phyloP scores from a whole-genome alignment of 2,329 filamentous ascomycete genomes.

The Ceratocystis papillata region DNA sequence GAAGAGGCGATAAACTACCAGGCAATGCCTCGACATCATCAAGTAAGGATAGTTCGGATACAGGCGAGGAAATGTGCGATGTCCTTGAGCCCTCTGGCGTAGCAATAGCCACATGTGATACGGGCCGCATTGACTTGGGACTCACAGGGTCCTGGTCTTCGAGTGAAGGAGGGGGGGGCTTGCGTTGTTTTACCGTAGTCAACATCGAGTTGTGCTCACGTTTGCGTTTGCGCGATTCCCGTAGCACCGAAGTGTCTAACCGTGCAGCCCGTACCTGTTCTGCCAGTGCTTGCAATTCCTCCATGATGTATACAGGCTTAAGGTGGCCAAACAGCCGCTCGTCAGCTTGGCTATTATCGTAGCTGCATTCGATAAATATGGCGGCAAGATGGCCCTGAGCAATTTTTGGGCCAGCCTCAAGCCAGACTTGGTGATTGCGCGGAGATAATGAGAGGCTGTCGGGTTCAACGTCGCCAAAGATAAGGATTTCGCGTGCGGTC shows the following conservation, averaged over 20 bases:
- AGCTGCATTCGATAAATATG: slow-evolving; percentile 94
- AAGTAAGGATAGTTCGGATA: slow-evolving; percentile 6
- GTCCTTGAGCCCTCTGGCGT: slow-evolving; percentile 23
- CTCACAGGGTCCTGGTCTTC: slow-evolving; percentile 40
- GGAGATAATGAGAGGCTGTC: slow-evolving; percentile 74
- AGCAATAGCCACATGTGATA: slow-evolving; percentile 21
- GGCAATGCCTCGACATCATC: slow-evolving; percentile 24
- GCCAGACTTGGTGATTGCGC: slow-evolving; percentile 74
- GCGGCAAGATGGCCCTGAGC: slow-evolving; percentile 59
- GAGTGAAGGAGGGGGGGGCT: slow-evolving; percentile 19
- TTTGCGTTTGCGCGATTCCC: slow-evolving; percentile 53
- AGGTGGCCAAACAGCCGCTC: slow-evolving; percentile 80
- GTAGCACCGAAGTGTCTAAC: slow-evolving; percentile 26
- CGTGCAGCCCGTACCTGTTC: slow-evolving; percentile 52
- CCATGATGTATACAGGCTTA: slow-evolving; percentile 68
- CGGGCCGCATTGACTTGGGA: slow-evolving; percentile 38
- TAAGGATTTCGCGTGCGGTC: slow-evolving; percentile 66
- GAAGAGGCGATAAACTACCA: slow-evolving; percentile 38
- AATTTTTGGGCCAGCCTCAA: slow-evolving; percentile 78
- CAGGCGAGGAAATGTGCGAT: slow-evolving; percentile 18
- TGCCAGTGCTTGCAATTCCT: slow-evolving; percentile 65
- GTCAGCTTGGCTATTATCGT: slow-evolving; percentile 67
- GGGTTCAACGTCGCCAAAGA: slow-evolving; percentile 93
- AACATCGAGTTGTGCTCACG: slow-evolving; percentile 32
- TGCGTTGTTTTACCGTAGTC: slow-evolving; percentile 26